Conservation (phyloP, 352 stramenopile genomes). For the Phytophthora litchii region DNA sequence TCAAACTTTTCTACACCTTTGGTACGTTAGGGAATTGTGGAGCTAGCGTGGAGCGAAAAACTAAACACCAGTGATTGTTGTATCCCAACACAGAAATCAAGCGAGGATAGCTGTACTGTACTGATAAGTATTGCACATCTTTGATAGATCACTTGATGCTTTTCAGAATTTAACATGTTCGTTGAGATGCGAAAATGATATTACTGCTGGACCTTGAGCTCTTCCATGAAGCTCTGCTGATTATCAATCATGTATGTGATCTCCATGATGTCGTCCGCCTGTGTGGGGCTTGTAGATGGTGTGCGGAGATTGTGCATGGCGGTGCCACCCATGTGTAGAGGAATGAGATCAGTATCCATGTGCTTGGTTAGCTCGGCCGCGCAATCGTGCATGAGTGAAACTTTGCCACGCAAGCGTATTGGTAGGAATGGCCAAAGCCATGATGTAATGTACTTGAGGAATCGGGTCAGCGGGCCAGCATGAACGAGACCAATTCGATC, state of each 20-base stretch:
- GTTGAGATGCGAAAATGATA: slow-evolving; percentile 4
- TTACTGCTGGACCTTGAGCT: slow-evolving; percentile 30
- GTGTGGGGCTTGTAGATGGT: slow-evolving; percentile 17
- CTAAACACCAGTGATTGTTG: not conserved
- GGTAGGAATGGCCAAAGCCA: slow-evolving; percentile 71
- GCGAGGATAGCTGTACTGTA: slow-evolving; percentile 32
- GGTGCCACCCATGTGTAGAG: slow-evolving; percentile 53
- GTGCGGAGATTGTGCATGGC: slow-evolving; percentile 46
- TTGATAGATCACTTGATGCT: slow-evolving; percentile 2
- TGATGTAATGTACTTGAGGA: slow-evolving; percentile 55
- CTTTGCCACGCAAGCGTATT: slow-evolving; percentile 51
- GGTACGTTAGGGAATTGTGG: slow-evolving; percentile 43
- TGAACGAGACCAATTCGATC: slow-evolving; percentile 70
- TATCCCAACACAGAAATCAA: slow-evolving; percentile 57
- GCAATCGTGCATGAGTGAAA: slow-evolving; percentile 68
- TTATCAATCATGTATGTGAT: slow-evolving; percentile 63
- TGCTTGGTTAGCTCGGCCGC: slow-evolving; percentile 59
- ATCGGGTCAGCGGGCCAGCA: slow-evolving; percentile 58
- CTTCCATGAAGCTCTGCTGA: slow-evolving; percentile 55
- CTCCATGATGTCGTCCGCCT: slow-evolving; percentile 45
- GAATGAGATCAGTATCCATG: slow-evolving; percentile 63
- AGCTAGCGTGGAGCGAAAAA: not conserved
- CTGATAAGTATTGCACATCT: not conserved
- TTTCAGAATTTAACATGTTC: slow-evolving; percentile 10
- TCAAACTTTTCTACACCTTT: slow-evolving; percentile 81